These are phyloP conservation scores for Zymoseptoria tritici DNA, from an alignment of 2,329 filamentous ascomycete species.

Conservation along the genomic window DNA sequence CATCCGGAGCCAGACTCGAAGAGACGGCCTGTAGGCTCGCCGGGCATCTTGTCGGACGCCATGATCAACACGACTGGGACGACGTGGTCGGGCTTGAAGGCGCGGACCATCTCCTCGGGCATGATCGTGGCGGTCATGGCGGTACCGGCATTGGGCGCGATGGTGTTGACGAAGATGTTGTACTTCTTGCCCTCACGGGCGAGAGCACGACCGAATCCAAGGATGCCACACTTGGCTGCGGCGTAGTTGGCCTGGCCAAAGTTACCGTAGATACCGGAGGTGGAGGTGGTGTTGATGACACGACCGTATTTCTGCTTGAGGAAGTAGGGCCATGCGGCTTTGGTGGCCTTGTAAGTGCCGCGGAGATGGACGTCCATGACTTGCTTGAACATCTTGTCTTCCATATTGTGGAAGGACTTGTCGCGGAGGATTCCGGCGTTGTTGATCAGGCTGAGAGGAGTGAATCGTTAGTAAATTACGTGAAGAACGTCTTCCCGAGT, in stretches of 20 bases:
- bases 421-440: slow-evolving; percentile 96
- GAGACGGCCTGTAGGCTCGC: slow-evolving; percentile 71
- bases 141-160: slow-evolving; percentile 94
- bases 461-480: not conserved
- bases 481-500: too few species aligned
- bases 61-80: slow-evolving; percentile 86
- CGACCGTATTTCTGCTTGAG: slow-evolving; percentile 98
- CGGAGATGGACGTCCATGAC: slow-evolving; percentile 88
- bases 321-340: slow-evolving; percentile 96
- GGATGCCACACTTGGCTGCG: slow-evolving; percentile 64
- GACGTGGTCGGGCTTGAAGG: slow-evolving; percentile 98
- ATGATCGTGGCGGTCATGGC: slow-evolving; percentile 90
- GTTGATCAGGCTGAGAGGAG: slow-evolving; percentile 61
- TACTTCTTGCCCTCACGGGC: slow-evolving; percentile 92
- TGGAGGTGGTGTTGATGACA: slow-evolving; percentile 93
- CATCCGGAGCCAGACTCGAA: slow-evolving; percentile 96
- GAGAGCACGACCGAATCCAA: slow-evolving; percentile 88
- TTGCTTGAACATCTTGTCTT: slow-evolving; percentile 84
- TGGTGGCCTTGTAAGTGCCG: slow-evolving; percentile 93
- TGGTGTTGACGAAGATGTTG: slow-evolving; percentile 97
- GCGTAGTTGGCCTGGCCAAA: slow-evolving; percentile 98
- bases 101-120: slow-evolving; percentile 95
- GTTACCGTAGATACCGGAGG: slow-evolving; percentile 96
- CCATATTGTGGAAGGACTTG: slow-evolving; percentile 98
- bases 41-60: slow-evolving; percentile 74